Conservation (phyloP, 106 monocot species). For the Narthecium ossifragum region DNA sequence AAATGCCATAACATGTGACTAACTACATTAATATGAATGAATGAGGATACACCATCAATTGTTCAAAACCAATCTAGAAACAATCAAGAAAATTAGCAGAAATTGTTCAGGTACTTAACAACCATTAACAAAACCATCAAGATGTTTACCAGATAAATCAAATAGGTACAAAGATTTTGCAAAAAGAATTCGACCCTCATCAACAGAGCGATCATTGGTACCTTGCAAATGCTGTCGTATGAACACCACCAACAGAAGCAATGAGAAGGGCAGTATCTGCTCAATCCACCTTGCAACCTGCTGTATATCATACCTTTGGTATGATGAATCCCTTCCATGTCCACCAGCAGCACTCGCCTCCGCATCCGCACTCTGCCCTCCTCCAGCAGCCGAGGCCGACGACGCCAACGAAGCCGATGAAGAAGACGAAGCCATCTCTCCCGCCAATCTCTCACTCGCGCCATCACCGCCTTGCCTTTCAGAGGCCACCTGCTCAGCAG, state of each 20-base stretch:
- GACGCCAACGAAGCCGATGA: slow-evolving; percentile 14
- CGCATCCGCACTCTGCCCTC: slow-evolving; percentile 10
- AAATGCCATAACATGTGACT: too few relatives aligned
- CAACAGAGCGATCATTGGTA: too few relatives aligned
- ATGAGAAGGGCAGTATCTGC: slow-evolving; percentile 87
- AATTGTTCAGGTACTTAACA: too few relatives aligned
- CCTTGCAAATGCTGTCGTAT: slow-evolving; percentile 98
- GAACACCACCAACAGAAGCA: slow-evolving; percentile 91
- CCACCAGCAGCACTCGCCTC: slow-evolving; percentile 28
- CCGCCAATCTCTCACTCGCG: slow-evolving; percentile 8
- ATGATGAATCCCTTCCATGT: slow-evolving; percentile 44
- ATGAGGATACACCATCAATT: too few relatives aligned
- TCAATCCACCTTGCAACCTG: slow-evolving; percentile 92
- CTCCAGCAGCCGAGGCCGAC: slow-evolving; percentile 3
- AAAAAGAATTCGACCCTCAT: too few relatives aligned
- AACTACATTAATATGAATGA: too few relatives aligned
- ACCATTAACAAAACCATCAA: too few relatives aligned
- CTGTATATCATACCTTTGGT: slow-evolving; percentile 92
- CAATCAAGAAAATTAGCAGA: too few relatives aligned
- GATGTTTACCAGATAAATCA: too few relatives aligned
- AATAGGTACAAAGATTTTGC: too few relatives aligned
- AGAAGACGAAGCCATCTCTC: background rate
- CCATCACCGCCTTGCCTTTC: slow-evolving; percentile 16
- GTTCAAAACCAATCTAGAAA: too few relatives aligned
- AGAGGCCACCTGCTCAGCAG: slow-evolving; percentile 11